These are phyloP conservation scores for Trichoderma atroviride DNA, from an alignment of 2,329 filamentous ascomycete species.

Conservation along the genomic window DNA sequence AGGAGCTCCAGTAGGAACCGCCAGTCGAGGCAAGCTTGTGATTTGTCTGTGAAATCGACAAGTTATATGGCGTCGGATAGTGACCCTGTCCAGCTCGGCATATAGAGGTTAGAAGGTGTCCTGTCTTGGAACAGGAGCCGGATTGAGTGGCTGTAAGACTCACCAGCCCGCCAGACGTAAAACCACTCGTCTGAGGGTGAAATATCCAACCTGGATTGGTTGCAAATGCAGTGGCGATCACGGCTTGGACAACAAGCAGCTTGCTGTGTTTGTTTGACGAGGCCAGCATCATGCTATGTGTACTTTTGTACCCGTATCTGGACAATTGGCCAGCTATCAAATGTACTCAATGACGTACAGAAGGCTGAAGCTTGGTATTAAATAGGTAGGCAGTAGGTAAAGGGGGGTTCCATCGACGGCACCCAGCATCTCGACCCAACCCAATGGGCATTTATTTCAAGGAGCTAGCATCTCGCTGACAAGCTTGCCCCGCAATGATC, in stretches of 20 bases:
- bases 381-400: not conserved
- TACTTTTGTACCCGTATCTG: not conserved
- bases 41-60: constrained; percentile 4
- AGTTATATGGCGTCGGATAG: constrained; percentile 8
- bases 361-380: not conserved
- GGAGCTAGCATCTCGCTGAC: not conserved
- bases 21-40: not conserved
- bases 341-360: not conserved
- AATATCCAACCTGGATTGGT: constrained; percentile 12
- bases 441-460: not conserved
- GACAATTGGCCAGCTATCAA: not conserved
- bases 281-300: not conserved
- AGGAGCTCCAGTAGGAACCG: constrained; percentile 16
- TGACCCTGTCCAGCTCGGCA: not conserved
- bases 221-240: not conserved
- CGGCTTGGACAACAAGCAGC: not conserved
- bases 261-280: not conserved
- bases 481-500: not conserved
- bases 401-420: not conserved
- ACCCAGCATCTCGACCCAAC: not conserved
- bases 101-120: not conserved
- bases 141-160: not conserved
- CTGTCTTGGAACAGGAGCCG: not conserved
- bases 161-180: not conserved
- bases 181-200: not conserved